Evolutionary conservation across 768 basidiomycete genomes (phyloP).

Genomic region (Phylloporus scabripes): DNA sequence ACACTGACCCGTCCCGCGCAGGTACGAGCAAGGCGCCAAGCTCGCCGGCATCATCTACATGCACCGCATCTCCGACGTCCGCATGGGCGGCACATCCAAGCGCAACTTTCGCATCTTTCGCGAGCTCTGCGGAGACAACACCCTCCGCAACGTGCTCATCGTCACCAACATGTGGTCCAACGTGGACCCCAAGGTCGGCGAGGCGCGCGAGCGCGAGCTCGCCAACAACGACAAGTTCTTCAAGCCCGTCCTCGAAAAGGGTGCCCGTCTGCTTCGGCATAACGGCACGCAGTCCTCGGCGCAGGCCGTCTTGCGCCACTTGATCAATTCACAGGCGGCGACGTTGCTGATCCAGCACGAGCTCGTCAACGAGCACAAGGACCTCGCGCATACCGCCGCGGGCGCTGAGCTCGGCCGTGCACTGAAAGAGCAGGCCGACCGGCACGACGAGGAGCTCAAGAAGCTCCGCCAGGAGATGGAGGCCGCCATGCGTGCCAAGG

Average conservation of each 20-base stretch:
- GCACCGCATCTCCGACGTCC: constrained; percentile 48
- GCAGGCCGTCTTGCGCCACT: constrained; percentile 36
- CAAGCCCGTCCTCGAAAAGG: constrained; percentile 46
- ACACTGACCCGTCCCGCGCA: constrained; percentile 1
- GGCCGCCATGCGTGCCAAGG: constrained; percentile 38
- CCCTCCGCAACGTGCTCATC: constrained; percentile 47
- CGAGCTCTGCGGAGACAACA: constrained; percentile 46
- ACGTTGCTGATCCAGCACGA: constrained; percentile 52
- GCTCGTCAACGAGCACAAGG: constrained; percentile 44
- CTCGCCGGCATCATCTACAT: constrained; percentile 52
- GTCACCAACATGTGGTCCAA: constrained; percentile 52
- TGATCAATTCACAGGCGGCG: constrained; percentile 38
- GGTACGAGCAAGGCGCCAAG: constrained; percentile 33
- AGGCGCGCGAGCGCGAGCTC: constrained; percentile 44
- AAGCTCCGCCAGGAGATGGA: constrained; percentile 44
- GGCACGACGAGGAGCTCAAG: constrained; percentile 44
- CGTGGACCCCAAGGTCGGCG: constrained; percentile 35
- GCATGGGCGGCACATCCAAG: constrained; percentile 46
- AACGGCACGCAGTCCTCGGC: constrained; percentile 37
- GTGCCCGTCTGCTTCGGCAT: constrained; percentile 42
- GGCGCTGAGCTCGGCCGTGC: constrained; percentile 49
- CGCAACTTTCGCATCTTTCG: constrained; percentile 49
- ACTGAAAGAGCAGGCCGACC: constrained; percentile 41
- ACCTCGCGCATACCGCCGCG: constrained; percentile 48
- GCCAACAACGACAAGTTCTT: constrained; percentile 40